These are phyloP conservation scores for Umbelopsis vinacea DNA, from an alignment of 192 early-diverging fungal species.

Conservation along the genomic window DNA sequence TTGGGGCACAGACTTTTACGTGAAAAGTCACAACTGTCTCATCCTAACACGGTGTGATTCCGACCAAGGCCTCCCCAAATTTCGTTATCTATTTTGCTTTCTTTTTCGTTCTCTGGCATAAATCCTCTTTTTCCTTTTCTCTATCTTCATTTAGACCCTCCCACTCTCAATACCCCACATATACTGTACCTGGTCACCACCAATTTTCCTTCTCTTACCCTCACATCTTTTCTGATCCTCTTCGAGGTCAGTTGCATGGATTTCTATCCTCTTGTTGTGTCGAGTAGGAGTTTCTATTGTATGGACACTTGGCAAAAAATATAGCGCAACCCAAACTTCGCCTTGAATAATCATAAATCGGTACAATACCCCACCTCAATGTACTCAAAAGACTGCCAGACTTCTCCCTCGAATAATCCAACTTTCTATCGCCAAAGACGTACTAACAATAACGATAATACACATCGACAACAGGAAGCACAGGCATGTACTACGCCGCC, in stretches of 20 bases:
- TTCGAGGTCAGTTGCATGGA: not conserved
- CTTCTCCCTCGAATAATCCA: not conserved
- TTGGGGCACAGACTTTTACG: conserved; percentile 13
- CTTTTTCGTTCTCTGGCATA: not conserved
- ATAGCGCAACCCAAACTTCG: no score
- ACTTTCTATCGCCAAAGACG: not conserved
- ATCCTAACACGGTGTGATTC: not conserved
- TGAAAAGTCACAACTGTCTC: not conserved
- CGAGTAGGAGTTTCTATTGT: conserved; percentile 3
- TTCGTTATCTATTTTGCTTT: conserved; percentile 3
- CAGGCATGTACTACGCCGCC: not conserved
- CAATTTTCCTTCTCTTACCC: no score
- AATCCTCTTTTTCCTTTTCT: not conserved
- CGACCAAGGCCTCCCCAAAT: conserved; percentile 4
- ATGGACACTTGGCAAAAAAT: not conserved
- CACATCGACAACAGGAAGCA: not conserved
- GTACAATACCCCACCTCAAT: not conserved
- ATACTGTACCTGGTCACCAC: not conserved
- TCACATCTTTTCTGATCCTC: not conserved
- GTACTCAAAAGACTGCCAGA: conserved; percentile 9
- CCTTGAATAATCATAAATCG: not conserved
- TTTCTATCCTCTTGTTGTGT: conserved; percentile 9
- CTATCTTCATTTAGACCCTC: not conserved
- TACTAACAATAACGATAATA: not conserved
- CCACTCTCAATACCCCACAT: not conserved